A percentile compares a stretch with the other conserved stretches of the same genome.
Evolutionary conservation across 164 flowering plant species (phyloP).

Genomic region (Brasenia schreberi): DNA sequence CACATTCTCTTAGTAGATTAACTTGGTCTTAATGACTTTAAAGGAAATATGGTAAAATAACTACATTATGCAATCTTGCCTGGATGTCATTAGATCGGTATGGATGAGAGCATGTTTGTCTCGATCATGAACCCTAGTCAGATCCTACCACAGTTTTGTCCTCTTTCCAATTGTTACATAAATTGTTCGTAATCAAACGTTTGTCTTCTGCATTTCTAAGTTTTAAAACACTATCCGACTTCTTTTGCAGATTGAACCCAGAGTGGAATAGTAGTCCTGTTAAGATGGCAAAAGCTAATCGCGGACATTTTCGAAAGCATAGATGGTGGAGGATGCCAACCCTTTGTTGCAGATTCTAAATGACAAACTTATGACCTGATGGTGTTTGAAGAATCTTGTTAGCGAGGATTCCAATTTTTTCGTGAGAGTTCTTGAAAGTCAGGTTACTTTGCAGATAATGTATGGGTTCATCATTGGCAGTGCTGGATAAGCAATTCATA

Average conservation of each 20-base stretch:
- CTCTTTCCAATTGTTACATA: not conserved
- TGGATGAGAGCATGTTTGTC: not conserved
- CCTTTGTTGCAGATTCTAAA: conserved; percentile 86
- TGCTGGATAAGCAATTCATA: not conserved
- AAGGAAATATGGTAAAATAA: no score
- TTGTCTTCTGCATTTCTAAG: not conserved
- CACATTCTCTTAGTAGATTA: not conserved
- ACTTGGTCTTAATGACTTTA: not conserved
- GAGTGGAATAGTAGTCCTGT: conserved; percentile 92
- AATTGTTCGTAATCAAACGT: not conserved
- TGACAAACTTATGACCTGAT: not conserved
- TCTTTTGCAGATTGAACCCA: conserved; percentile 30
- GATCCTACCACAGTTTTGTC: not conserved
- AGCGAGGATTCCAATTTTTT: not conserved
- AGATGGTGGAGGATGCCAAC: conserved; percentile 51
- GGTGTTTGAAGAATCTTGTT: not conserved
- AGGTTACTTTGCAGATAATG: not conserved
- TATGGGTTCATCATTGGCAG: not conserved
- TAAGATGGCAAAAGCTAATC: conserved; percentile 73
- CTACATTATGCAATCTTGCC: not conserved
- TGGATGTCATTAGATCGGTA: no score
- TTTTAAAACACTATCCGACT: not conserved
- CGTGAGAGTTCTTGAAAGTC: not conserved
- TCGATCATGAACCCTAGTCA: not conserved
- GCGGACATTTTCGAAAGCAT: conserved; percentile 33